Conservation (phyloP, 345 rosid species). For the Camelina neglecta region DNA sequence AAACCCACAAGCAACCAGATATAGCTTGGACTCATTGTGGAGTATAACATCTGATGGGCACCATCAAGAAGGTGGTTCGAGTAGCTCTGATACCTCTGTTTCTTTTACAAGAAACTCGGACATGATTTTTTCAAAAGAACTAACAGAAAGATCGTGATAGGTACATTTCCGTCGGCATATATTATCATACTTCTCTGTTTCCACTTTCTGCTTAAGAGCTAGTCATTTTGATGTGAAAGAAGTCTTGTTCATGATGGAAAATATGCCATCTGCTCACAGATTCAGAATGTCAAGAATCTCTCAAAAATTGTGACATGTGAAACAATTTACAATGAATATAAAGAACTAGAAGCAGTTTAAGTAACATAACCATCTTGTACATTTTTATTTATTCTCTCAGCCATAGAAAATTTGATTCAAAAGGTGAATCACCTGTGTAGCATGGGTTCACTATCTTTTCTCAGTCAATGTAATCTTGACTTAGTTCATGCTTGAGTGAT, state of each 20-base stretch:
- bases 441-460: conserved; percentile 25
- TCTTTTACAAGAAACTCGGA: conserved; percentile 60
- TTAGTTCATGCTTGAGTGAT: conserved; percentile 50
- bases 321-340: conserved; percentile 18
- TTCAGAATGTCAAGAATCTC: conserved; percentile 17
- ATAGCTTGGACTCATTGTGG: conserved; percentile 58
- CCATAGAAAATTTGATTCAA: conserved; percentile 19
- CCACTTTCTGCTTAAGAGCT: background rate
- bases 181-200: background rate
- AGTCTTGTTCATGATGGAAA: background rate
- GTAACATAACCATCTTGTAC: background rate
- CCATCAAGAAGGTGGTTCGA: conserved; percentile 40
- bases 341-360: conserved; percentile 20
- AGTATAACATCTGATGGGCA: conserved; percentile 54
- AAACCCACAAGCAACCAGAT: conserved; percentile 36
- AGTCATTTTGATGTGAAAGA: conserved; percentile 7
- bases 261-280: background rate
- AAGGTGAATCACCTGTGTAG: background rate
- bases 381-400: background rate
- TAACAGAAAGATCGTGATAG: conserved; percentile 25
- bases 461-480: background rate
- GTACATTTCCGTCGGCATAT: conserved; percentile 16
- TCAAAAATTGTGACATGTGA: conserved; percentile 16
- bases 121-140: conserved; percentile 50
- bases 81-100: conserved; percentile 40